Evolutionary conservation across 2,329 filamentous ascomycete genomes (phyloP).

Genomic region (Colletotrichum sp.): DNA sequence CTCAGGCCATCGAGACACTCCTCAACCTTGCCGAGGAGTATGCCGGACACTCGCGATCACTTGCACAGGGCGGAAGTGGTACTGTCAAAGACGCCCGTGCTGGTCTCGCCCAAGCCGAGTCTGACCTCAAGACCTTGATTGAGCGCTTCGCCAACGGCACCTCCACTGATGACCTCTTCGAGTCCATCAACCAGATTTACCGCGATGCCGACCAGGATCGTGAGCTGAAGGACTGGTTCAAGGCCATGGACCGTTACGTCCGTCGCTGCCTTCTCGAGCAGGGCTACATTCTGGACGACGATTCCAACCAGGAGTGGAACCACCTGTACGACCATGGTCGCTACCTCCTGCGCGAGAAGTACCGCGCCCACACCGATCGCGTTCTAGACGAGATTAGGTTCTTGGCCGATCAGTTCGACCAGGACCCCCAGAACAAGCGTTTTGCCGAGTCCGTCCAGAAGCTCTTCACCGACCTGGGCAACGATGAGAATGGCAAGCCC

Average conservation of each 20-base stretch:
- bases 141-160: constrained; percentile 97
- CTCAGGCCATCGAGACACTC: constrained; percentile 87
- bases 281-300: constrained; percentile 87
- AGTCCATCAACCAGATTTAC: constrained; percentile 85
- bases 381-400: constrained; percentile 92
- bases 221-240: constrained; percentile 91
- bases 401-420: constrained; percentile 84
- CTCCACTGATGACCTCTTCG: constrained; percentile 84
- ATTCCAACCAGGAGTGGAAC: constrained; percentile 82
- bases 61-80: constrained; percentile 68
- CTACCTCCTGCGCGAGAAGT: constrained; percentile 87
- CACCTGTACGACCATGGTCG: constrained; percentile 82
- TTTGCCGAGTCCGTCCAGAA: constrained; percentile 80
- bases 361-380: constrained; percentile 83
- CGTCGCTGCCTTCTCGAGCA: constrained; percentile 86
- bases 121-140: constrained; percentile 83
- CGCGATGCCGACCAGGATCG: constrained; percentile 83
- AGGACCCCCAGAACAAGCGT: constrained; percentile 83
- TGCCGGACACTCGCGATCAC: constrained; percentile 70
- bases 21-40: constrained; percentile 86
- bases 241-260: constrained; percentile 74
- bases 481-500: constrained; percentile 82
- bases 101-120: constrained; percentile 73
- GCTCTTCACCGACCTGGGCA: constrained; percentile 86
- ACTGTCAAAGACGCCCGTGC: constrained; percentile 76